phyloP scores from a whole-genome alignment of 805 yeast species.

The Starmerella apicola region DNA sequence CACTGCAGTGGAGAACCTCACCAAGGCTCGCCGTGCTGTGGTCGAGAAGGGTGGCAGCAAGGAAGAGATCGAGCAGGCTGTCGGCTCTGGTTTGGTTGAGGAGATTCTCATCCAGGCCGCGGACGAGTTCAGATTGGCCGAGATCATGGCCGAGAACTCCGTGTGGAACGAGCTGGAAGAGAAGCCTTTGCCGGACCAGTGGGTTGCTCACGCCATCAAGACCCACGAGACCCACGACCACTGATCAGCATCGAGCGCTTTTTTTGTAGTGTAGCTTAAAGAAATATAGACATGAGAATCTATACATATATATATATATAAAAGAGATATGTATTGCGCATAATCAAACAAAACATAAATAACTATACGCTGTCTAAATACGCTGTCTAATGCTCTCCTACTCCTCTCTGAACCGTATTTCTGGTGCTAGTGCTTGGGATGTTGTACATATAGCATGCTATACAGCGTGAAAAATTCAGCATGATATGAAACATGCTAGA shows the following conservation, averaged over 20 bases:
- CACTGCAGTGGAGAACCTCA: slow-evolving; percentile 59
- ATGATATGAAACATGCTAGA: not conserved
- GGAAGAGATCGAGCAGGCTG: slow-evolving; percentile 55
- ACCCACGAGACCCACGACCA: slow-evolving; percentile 12
- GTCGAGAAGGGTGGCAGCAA: slow-evolving; percentile 52
- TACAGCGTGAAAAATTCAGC: too few relatives aligned
- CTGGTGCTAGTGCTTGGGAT: too few relatives aligned
- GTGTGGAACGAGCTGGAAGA: slow-evolving; percentile 74
- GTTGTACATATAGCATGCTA: too few relatives aligned
- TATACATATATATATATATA: too few relatives aligned
- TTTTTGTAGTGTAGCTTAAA: too few relatives aligned
- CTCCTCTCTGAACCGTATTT: too few relatives aligned
- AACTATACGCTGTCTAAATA: too few relatives aligned
- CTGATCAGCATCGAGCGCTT: too few relatives aligned
- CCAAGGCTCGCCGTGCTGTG: slow-evolving; percentile 52
- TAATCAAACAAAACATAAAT: too few relatives aligned
- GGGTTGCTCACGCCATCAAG: slow-evolving; percentile 33
- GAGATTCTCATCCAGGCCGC: slow-evolving; percentile 72
- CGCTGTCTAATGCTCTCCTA: too few relatives aligned
- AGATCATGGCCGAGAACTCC: slow-evolving; percentile 55
- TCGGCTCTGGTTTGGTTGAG: slow-evolving; percentile 76
- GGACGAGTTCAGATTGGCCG: slow-evolving; percentile 59
- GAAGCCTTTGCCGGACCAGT: slow-evolving; percentile 67
- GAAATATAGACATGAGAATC: too few relatives aligned
- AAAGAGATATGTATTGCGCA: too few relatives aligned